Conservation (phyloP, 2,329 filamentous ascomycete species). For the Cephalotrichum gorgonifer region DNA sequence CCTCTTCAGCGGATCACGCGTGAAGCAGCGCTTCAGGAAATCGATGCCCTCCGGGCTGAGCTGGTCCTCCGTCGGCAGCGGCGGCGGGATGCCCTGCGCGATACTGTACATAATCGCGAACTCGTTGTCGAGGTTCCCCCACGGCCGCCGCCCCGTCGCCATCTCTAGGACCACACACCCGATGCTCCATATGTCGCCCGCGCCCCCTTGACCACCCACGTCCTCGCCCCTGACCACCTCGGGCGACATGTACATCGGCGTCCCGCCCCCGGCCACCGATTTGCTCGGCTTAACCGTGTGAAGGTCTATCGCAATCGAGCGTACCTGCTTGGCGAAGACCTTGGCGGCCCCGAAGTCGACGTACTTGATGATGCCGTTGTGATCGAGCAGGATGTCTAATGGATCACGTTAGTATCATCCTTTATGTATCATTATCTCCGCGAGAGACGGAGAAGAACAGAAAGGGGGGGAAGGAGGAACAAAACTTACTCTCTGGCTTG, state of each 20-base stretch:
- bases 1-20: constrained; percentile 68
- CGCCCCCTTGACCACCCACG: constrained; percentile 65
- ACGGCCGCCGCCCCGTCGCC: constrained; percentile 87
- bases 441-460: not conserved
- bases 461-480: too few species aligned
- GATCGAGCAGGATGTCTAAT: constrained; percentile 86
- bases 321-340: constrained; percentile 87
- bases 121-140: constrained; percentile 94
- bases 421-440: not conserved
- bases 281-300: constrained; percentile 59
- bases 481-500: constrained; percentile 82
- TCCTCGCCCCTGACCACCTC: constrained; percentile 92
- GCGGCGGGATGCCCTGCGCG: constrained; percentile 87
- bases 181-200: constrained; percentile 92
- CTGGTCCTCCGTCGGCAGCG: constrained; percentile 72
- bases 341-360: constrained; percentile 98
- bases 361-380: constrained; percentile 98
- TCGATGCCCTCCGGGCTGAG: constrained; percentile 77
- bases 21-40: constrained; percentile 80
- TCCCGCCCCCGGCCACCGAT: constrained; percentile 91
- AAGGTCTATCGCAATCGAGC: constrained; percentile 61
- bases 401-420: too few species aligned
- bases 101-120: constrained; percentile 99
- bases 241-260: constrained; percentile 99
- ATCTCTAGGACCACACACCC: constrained; percentile 97